Base-by-base conservation (phyloP, 371 early-diverging fungal genomes). In the Mortierella sp. region DNA sequence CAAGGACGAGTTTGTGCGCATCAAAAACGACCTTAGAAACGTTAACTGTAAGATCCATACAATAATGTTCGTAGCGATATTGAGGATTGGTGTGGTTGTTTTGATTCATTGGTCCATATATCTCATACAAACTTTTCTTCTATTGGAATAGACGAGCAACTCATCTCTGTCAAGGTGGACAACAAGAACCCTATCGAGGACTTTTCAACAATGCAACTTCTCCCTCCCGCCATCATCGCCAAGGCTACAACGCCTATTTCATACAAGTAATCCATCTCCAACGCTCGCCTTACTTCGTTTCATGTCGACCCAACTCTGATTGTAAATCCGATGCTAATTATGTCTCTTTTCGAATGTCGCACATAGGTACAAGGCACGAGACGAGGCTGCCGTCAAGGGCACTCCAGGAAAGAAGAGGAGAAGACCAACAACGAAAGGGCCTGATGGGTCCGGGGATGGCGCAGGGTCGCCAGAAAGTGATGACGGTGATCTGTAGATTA, bases 81-180 rank as follows among this genome's bases (percentile, higher is more conserved):
- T 60, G 35, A 18, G 7, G 63, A 18, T 5, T 4, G 4, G 0
- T 60, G 32, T 0, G 7, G 14, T 63, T 35, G 65, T 16, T 18
- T 24, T 41, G 38, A 21, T 38, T 8, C 35, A 70, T 21, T n/a
- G 12, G 6, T 24, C 3, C 46, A 70, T 44, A 5, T 44, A 27
- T 46, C 27, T 54, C 68, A 21, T 14, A 35, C 11, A 4, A n/a
- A 16, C 3, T 12, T 70, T 49, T 14, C 21, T 46, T n/a, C 11
- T 27, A 11, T 55, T 24, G 7, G 8, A 24, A 16, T 79, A 86
- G 87, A 80, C 21, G 87, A 87, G 46, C 72, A 74, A 14, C 83
- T 87, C 43, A 80, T 82, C 35, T 43, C 80, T 2, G 1, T 87
- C 73, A 79, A 82, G 72, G 49, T 87, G n/a, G 87, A 87, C 16